These are phyloP conservation scores for Pythium utonaiense DNA, from an alignment of 352 stramenopile genomes.

Conservation along the genomic window DNA sequence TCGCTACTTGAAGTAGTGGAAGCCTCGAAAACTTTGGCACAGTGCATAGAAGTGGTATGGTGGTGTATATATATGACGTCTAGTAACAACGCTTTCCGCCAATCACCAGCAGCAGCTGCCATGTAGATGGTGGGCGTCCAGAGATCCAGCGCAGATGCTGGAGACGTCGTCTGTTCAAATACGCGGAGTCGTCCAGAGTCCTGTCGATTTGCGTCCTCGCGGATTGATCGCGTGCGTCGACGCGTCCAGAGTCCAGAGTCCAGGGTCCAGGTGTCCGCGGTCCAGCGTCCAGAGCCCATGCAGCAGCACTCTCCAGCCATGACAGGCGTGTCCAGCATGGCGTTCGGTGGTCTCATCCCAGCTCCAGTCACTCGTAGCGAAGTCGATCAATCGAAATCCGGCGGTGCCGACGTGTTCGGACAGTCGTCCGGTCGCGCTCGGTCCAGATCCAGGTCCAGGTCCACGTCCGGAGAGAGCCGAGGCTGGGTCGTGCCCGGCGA, in stretches of 20 bases:
- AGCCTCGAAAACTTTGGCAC: too few species aligned
- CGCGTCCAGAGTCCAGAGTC: not conserved
- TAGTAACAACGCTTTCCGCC: not conserved
- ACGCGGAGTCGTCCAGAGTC: too few species aligned
- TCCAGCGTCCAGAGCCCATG: not conserved
- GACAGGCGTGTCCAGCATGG: not conserved
- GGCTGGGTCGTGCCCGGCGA: not conserved
- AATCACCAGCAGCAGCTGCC: not conserved
- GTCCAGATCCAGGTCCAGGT: constrained; percentile 1
- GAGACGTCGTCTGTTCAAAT: too few species aligned
- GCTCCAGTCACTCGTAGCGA: not conserved
- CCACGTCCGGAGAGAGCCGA: not conserved
- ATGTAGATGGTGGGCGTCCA: too few species aligned
- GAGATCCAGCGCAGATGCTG: too few species aligned
- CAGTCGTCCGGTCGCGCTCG: not conserved
- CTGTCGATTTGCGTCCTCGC: too few species aligned
- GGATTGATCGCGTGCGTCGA: not conserved
- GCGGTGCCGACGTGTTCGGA: not conserved
- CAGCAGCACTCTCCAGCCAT: not conserved
- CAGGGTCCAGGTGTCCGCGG: not conserved
- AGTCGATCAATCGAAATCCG: not conserved
- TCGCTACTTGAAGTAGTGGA: too few species aligned
- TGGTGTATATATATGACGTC: too few species aligned
- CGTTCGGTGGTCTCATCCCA: not conserved
- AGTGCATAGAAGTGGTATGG: too few species aligned